These are phyloP conservation scores for Leccinum variabile DNA, from an alignment of 1,284 basidiomycete species.

Conservation along the genomic window DNA sequence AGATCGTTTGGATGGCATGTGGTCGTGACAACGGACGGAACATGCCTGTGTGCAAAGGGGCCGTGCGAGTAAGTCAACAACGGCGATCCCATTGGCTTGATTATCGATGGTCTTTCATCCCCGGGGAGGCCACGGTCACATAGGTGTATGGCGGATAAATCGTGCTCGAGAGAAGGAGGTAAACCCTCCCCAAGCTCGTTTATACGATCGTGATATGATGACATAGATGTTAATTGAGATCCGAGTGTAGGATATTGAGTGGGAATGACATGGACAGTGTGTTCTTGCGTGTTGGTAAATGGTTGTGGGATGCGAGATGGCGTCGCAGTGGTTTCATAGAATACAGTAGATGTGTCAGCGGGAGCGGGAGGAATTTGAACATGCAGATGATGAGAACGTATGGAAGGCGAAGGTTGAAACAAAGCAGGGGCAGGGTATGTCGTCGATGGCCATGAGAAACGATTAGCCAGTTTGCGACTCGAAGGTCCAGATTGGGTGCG, in stretches of 20 bases:
- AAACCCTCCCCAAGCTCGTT: constrained; percentile 15
- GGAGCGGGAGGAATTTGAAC: constrained; percentile 30
- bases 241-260: constrained; percentile 44
- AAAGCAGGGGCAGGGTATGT: constrained; percentile 37
- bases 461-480: constrained; percentile 34
- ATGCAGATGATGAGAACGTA: constrained; percentile 35
- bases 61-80: constrained; percentile 20
- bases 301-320: constrained; percentile 28
- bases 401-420: constrained; percentile 44
- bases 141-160: constrained; percentile 21
- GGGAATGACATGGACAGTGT: constrained; percentile 25
- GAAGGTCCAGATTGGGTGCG: constrained; percentile 45
- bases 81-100: constrained; percentile 12
- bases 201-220: constrained; percentile 30
- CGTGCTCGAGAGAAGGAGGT: constrained; percentile 23
- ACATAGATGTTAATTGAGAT: constrained; percentile 42
- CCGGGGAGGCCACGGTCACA: constrained; percentile 17
- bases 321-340: constrained; percentile 51
- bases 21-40: constrained; percentile 42
- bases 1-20: constrained; percentile 34
- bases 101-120: constrained; percentile 8
- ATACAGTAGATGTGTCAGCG: constrained; percentile 53
- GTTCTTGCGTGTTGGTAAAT: constrained; percentile 22
- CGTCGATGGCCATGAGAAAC: constrained; percentile 38
- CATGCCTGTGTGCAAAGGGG: constrained; percentile 34